phyloP scores from a whole-genome alignment of 805 yeast genomes.

The Crinitomyces ghanaensis region DNA sequence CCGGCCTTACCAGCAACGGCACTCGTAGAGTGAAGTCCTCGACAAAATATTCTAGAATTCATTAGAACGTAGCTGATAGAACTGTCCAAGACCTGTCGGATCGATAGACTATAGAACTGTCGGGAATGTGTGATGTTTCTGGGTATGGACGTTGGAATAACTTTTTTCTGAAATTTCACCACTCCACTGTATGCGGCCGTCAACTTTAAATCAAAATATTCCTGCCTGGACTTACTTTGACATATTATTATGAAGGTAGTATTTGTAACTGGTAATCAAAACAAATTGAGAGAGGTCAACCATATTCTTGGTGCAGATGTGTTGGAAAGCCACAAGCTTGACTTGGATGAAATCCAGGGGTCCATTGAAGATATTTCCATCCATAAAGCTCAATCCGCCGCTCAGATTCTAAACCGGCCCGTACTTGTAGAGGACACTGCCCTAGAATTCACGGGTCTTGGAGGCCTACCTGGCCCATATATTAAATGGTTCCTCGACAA shows the following conservation, averaged over 20 bases:
- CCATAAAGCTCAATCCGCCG: conserved; percentile 70
- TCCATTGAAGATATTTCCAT: conserved; percentile 68
- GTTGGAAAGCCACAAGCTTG: conserved; percentile 57
- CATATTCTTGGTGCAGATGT: conserved; percentile 41
- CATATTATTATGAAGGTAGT: conserved; percentile 1
- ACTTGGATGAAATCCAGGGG: conserved; percentile 87
- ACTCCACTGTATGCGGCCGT: no score
- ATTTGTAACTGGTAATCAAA: conserved; percentile 38
- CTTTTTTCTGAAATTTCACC: no score
- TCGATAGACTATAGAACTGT: no score
- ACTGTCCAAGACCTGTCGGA: no score
- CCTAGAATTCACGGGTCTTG: conserved; percentile 67
- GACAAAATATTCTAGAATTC: no score
- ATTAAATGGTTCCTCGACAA: conserved; percentile 64
- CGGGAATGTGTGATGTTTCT: no score
- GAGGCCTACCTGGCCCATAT: conserved; percentile 89
- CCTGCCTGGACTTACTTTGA: not conserved
- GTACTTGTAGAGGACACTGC: conserved; percentile 95
- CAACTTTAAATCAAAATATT: no score
- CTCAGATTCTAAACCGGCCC: conserved; percentile 47
- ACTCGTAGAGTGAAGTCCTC: conserved; percentile 14
- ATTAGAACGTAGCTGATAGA: no score
- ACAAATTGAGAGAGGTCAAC: conserved; percentile 77
- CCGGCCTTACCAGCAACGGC: conserved; percentile 34
- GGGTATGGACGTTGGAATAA: no score